These are phyloP conservation scores for Rosa rugosa DNA, from an alignment of 306 rosid species.

Conservation along the genomic window DNA sequence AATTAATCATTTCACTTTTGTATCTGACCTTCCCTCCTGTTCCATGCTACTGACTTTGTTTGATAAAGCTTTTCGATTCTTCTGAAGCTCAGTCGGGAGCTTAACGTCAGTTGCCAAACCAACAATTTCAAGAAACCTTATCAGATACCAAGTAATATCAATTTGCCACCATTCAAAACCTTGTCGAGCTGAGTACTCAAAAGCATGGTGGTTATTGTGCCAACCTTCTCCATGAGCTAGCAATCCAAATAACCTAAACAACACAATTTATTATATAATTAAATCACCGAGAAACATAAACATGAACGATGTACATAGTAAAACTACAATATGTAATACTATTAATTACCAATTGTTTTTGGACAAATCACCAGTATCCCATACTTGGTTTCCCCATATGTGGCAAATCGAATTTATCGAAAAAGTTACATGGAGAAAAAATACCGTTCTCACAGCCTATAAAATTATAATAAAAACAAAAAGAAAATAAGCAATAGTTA, in stretches of 20 bases:
- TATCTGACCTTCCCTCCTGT: neutral
- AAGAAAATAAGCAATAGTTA: neutral
- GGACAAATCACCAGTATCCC: constrained; percentile 79
- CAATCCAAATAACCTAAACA: constrained; percentile 68
- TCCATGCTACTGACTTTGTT: neutral
- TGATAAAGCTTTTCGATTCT: neutral
- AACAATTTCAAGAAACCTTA: no score
- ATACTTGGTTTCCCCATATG: constrained; percentile 70
- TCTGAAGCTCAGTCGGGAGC: no score
- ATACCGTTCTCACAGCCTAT: constrained; percentile 73
- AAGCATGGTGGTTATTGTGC: constrained; percentile 94
- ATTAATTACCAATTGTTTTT: constrained; percentile 65
- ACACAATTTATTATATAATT: no score
- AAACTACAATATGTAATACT: neutral
- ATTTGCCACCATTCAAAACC: constrained; percentile 13
- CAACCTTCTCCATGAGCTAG: constrained; percentile 90
- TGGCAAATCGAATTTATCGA: constrained; percentile 86
- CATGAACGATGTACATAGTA: no score
- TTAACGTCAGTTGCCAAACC: no score
- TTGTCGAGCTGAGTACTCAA: constrained; percentile 88
- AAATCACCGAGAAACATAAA: neutral
- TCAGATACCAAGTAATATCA: no score
- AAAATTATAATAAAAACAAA: neutral
- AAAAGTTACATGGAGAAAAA: constrained; percentile 83
- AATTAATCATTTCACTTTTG: neutral